Percentiles rank a stretch among this genome's conserved stretches.
These are phyloP conservation scores for Tremellales sp. DNA, from an alignment of 1,284 basidiomycete species.

Conservation along the genomic window DNA sequence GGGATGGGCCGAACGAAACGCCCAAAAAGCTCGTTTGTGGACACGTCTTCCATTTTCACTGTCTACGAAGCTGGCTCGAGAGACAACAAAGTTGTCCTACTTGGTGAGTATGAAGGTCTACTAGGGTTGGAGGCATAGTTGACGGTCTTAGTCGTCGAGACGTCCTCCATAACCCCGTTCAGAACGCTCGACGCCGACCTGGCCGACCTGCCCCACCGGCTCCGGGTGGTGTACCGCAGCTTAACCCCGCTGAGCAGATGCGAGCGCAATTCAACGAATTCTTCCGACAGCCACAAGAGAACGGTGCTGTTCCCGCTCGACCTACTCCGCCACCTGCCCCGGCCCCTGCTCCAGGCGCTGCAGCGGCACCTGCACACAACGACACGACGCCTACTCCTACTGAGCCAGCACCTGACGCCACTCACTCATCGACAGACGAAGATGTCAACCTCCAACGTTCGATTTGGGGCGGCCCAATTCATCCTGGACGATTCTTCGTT, in stretches of 20 bases:
- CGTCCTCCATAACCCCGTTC: constrained; percentile 57
- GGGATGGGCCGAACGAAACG: constrained; percentile 81
- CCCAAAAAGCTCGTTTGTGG: constrained; percentile 95
- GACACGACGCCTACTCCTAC: not conserved
- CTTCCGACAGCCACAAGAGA: constrained; percentile 26
- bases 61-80: constrained; percentile 94
- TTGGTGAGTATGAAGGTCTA: constrained; percentile 60
- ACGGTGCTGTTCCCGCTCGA: constrained; percentile 18
- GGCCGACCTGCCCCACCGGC: constrained; percentile 7
- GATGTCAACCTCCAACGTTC: constrained; percentile 32
- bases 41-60: constrained; percentile 98
- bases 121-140: constrained; percentile 4
- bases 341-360: not conserved
- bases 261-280: constrained; percentile 36
- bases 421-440: constrained; percentile 8
- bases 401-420: not conserved
- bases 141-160: constrained; percentile 64
- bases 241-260: constrained; percentile 8
- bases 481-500: constrained; percentile 35
- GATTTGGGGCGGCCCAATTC: constrained; percentile 43
- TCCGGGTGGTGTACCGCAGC: constrained; percentile 5
- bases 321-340: not conserved
- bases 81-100: constrained; percentile 89
- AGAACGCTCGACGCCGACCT: constrained; percentile 5
- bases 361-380: not conserved